phyloP scores from a whole-genome alignment of 768 basidiomycete species.

The Mycena sanguinolenta region DNA sequence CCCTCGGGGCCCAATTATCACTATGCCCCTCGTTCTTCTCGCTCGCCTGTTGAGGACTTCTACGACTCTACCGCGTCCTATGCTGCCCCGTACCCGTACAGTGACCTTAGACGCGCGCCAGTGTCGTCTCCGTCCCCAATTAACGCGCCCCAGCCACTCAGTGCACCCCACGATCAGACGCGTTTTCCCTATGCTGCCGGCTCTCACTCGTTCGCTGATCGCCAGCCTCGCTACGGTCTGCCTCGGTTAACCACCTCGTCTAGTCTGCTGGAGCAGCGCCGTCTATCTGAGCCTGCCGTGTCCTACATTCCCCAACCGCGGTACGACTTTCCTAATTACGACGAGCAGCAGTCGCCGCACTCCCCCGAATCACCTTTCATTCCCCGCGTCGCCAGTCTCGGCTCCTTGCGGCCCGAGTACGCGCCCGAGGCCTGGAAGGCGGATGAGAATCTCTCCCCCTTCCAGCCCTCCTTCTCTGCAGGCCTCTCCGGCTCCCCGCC shows the following conservation, averaged over 20 bases:
- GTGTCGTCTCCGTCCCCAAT: conserved; percentile 57
- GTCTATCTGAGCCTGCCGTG: conserved; percentile 77
- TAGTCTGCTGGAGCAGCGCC: conserved; percentile 61
- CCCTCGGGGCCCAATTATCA: conserved; percentile 47
- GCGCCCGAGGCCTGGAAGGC: conserved; percentile 54
- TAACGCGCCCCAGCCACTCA: conserved; percentile 53
- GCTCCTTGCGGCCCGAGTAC: conserved; percentile 58
- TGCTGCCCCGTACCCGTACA: conserved; percentile 38
- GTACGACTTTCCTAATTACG: conserved; percentile 55
- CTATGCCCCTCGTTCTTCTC: conserved; percentile 49
- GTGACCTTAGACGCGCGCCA: conserved; percentile 23
- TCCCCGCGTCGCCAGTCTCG: conserved; percentile 61
- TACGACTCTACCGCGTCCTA: conserved; percentile 41
- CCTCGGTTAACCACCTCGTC: conserved; percentile 45
- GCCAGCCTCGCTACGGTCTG: conserved; percentile 39
- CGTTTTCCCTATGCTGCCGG: conserved; percentile 51
- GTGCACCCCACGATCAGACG: conserved; percentile 59
- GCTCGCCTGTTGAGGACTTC: conserved; percentile 41
- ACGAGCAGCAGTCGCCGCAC: conserved; percentile 40
- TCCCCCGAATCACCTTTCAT: conserved; percentile 55
- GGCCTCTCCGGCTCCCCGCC: conserved; percentile 41
- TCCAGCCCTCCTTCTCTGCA: conserved; percentile 63
- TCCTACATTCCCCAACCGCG: conserved; percentile 59
- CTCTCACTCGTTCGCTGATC: conserved; percentile 42
- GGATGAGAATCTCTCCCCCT: conserved; percentile 60